Evolutionary conservation across 1,139 yeast genomes (phyloP), one percentile per base, ranked within the genome.

Genomic region (Diutina neorugosa): DNA sequence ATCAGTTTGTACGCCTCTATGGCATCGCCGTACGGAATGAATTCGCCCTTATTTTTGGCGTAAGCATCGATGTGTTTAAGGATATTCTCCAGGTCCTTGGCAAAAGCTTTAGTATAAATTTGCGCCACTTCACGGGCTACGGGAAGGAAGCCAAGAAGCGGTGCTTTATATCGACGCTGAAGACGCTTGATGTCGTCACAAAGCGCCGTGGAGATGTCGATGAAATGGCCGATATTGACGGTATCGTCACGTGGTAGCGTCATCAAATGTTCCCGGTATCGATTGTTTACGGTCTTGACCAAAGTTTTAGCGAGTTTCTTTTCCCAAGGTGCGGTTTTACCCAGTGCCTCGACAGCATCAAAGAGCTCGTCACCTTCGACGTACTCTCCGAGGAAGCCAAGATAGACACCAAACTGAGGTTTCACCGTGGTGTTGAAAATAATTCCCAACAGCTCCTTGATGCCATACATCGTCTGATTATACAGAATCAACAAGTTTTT

Each of bases 221-320:
- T 72, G 6, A 86, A 74, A 64, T 86, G 87, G 31, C 74, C 62
- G 12, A 84, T 69, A 54, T 71, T 79, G 18, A 86, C 67, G 0
- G 84, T 71, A 54, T 75, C 73, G 61, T 86, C 91, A 55, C 87
- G 70, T 0, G 95, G 94, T 21, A 86, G 68, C n/a, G 69, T 69
- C 8, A 75, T 70, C 37, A 86, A 69, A 20, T 82, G 64, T 9
- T 76, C 76, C 16, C 82, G 81, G 61, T 87, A 87, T 58, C 82
- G 76, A 2, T 65, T 59, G 57, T 83, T 88, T 1, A 89, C 76
- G 0, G 80, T 73, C 19, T 76, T 69, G 20, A 80, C 67, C 9
- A 84, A 65, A 0, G 80, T 61, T 48, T 74, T 76, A 12, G 75
- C 71, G 11, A 84, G 65, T 53, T 71, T 71, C 57, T 74, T 77